phyloP scores from a whole-genome alignment of 164 flowering plant genomes.

The Vitis rupestris region DNA sequence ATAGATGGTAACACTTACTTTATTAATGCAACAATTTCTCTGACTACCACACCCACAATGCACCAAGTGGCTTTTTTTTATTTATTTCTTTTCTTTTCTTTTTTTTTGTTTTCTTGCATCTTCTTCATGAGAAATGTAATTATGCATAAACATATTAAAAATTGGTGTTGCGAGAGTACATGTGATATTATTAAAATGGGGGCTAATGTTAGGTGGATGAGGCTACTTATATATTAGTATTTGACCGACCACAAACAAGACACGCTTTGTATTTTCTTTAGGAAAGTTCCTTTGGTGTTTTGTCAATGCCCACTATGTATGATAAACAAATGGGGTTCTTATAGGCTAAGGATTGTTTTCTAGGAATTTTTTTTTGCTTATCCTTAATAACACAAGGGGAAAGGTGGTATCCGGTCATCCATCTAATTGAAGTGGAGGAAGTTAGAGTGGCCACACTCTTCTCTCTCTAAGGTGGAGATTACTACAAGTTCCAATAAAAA shows the following conservation, averaged over 20 bases:
- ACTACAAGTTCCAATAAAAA: conserved; percentile 4
- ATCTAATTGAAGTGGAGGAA: conserved; percentile 23
- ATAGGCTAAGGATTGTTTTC: not conserved
- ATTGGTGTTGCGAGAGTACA: no score
- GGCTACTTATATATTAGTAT: not conserved
- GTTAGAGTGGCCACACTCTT: conserved; percentile 24
- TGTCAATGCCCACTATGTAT: conserved; percentile 14
- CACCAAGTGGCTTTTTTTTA: no score
- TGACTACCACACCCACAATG: no score
- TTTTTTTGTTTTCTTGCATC: no score
- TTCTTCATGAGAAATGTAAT: not conserved
- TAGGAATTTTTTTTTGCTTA: conserved; percentile 11
- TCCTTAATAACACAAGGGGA: conserved; percentile 15
- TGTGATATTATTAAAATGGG: not conserved
- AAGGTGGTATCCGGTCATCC: not conserved
- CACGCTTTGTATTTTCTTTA: conserved; percentile 11
- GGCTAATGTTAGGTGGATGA: not conserved
- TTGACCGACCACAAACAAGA: conserved; percentile 24
- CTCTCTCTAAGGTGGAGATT: not conserved
- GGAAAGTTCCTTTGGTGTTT: conserved; percentile 9
- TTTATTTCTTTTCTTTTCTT: no score
- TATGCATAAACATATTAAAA: no score
- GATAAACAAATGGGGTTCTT: not conserved
- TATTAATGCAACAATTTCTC: no score
- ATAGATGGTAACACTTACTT: no score